Evolutionary conservation across 176 grass and related monocot species (phyloP), one percentile per base, ranked within the genome.

Genomic region (Avena eriantha): DNA sequence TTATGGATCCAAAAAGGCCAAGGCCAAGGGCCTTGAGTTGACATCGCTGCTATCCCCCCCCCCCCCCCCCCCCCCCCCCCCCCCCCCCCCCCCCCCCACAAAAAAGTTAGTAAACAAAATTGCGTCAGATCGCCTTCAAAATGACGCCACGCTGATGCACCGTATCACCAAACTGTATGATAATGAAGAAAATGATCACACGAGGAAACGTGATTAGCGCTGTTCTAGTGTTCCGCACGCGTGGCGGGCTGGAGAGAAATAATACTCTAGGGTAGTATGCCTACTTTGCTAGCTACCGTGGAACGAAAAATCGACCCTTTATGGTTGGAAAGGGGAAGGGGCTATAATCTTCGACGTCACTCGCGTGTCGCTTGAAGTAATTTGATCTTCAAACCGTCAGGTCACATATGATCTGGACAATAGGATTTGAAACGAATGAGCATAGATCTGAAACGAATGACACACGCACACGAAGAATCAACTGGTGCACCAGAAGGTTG

Each of bases 211-310:
- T 60, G 51, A 21, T 57, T 31, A 80, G 73, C 41, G 16, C 21
- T 39, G 13, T 59, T 75, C 73, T 29, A 53, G 87, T 34, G 16
- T 36, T 16, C 61, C 26, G 59, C 77, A 90, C 88, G 71, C 10
- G 1, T 39, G 24, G 54, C n/a, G 9, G 24, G 19, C 1, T 57
- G 41, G 31, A 24, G 7, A 45, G 61, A 11, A 5, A 39, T 39
- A 26, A 5, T n/a, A n/a, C n/a, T n/a, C n/a, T n/a, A n/a, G n/a
- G n/a, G n/a, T n/a, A 14, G 45, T 68, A 64, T 83, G 80, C 80
- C 89, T 83, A 83, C 75, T 47, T 47, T 33, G 34, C 19, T 45
- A 48, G 45, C 22, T 34, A 41, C 7, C 1, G 5, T 3, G 39
- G 57, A 65, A 56, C 76, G 35, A 71, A 51, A 7, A 68, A 13